Percentiles rank a stretch among this genome's conserved stretches.
These are phyloP conservation scores for Typha latifolia DNA, from an alignment of 176 grass and related monocot genomes.

Conservation along the genomic window DNA sequence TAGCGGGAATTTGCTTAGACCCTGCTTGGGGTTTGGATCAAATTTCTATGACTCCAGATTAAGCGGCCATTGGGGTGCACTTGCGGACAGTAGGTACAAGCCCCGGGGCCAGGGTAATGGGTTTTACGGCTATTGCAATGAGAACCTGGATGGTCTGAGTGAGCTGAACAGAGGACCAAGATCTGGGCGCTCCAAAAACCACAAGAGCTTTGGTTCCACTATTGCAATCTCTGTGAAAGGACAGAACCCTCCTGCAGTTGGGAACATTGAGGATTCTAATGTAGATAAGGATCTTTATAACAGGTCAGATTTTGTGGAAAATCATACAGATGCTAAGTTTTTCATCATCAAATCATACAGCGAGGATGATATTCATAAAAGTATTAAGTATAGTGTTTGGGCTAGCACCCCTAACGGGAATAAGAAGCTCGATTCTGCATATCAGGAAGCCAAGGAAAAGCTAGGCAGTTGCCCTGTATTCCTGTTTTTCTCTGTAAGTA, in stretches of 20 bases:
- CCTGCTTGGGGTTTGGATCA: slow-evolving; percentile 52
- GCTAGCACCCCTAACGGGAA: slow-evolving; percentile 87
- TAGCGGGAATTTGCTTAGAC: slow-evolving; percentile 41
- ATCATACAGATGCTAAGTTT: slow-evolving; percentile 64
- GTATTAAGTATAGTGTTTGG: slow-evolving; percentile 87
- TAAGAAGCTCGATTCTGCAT: slow-evolving; percentile 78
- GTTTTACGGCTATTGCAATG: slow-evolving; percentile 44
- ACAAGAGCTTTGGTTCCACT: slow-evolving; percentile 27
- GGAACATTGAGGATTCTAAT: slow-evolving; percentile 17
- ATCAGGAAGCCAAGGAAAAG: slow-evolving; percentile 67
- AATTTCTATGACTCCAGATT: slow-evolving; percentile 44
- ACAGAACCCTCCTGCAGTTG: slow-evolving; percentile 25
- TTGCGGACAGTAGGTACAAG: slow-evolving; percentile 55
- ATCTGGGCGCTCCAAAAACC: slow-evolving; percentile 42
- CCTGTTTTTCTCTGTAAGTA: slow-evolving; percentile 88
- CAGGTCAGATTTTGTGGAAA: slow-evolving; percentile 48
- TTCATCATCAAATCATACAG: slow-evolving; percentile 94
- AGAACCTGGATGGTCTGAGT: slow-evolving; percentile 59
- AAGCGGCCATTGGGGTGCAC: slow-evolving; percentile 44
- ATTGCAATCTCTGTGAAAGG: slow-evolving; percentile 27
- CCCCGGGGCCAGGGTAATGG: slow-evolving; percentile 48
- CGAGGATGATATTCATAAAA: slow-evolving; percentile 91
- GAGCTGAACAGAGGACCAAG: slow-evolving; percentile 86
- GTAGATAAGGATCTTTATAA: slow-evolving; percentile 59
- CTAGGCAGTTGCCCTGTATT: slow-evolving; percentile 47